phyloP scores from a whole-genome alignment of 1,284 basidiomycete genomes.

The Puccinia horiana region DNA sequence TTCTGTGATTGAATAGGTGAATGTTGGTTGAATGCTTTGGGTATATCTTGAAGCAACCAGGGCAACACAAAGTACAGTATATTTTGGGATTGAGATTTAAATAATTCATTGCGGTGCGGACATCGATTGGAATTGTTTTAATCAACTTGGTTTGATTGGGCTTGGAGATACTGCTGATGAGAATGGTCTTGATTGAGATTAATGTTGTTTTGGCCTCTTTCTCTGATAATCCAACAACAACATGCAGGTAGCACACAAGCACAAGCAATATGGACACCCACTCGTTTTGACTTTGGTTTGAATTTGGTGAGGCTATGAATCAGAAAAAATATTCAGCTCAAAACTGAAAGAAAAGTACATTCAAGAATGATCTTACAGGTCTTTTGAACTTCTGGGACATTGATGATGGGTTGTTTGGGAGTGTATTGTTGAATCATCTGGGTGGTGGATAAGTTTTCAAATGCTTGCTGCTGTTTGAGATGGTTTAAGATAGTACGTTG shows the following conservation, averaged over 20 bases:
- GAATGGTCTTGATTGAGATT: not conserved
- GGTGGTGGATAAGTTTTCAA: not conserved
- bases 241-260: not conserved
- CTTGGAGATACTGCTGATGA: not conserved
- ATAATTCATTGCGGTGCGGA: constrained; percentile 11
- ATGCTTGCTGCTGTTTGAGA: not conserved
- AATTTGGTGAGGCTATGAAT: too few relatives aligned
- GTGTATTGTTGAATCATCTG: not conserved
- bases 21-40: not conserved
- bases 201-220: not conserved
- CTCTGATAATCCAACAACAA: not conserved
- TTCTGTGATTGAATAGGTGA: not conserved
- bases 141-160: not conserved
- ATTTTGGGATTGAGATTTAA: constrained; percentile 8
- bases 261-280: not conserved
- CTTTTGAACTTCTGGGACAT: too few relatives aligned
- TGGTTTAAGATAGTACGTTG: not conserved
- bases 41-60: constrained; percentile 25
- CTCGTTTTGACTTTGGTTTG: not conserved
- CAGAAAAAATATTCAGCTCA: too few relatives aligned
- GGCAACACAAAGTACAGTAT: constrained; percentile 9
- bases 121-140: constrained; percentile 10
- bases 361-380: too few relatives aligned
- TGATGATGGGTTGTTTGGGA: not conserved
- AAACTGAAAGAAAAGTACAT: too few relatives aligned